Evolutionary conservation across 2,329 filamentous ascomycete genomes (phyloP), one percentile per base, ranked within the genome.

Genomic region (Metarhizium rileyi): DNA sequence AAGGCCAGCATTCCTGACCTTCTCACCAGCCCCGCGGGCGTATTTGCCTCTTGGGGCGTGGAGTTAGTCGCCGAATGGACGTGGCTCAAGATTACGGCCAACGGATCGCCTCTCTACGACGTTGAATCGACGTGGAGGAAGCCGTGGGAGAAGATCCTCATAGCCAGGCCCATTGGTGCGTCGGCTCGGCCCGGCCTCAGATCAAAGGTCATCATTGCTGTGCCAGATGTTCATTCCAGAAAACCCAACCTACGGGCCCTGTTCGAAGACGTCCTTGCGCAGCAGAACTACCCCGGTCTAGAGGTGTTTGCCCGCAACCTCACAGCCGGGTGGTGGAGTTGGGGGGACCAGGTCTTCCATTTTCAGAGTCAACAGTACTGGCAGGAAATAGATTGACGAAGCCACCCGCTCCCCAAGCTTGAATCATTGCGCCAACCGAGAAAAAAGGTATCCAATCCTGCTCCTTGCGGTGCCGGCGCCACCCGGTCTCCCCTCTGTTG

Each of bases 231-330:
- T 4, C 87, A 93, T 64, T 90, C 87, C 0, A 71, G 87, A 44
- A 93, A 93, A 62, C 87, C 87, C 3, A 87, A 82, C 58, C 61
- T 91, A 49, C 80, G 82, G 52, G 59, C 64, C 2, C 56, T 87
- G 22, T 76, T 89, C 45, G 73, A 77, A 48, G 66, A 72, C 4
- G 58, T 81, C n/a, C 58, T 87, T 26, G 69, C 70, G 0, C 55
- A 59, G 3, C 54, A 59, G 3, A 63, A 70, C 2, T 83, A 80
- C 56, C 60, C 62, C 16, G 85, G 77, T 2, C 68, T 90, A n/a
- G 87, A 93, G 65, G 71, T 90, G 2, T 93, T 91, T 67, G 84
- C 86, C 1, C 74, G 87, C 50, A 81, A 85, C 61, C 66, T 89
- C 42, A 87, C 86, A 2, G 75, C 80, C 7, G 84, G 84, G 0